Conservation (phyloP, 768 basidiomycete species). For the Lactarius quietus region DNA sequence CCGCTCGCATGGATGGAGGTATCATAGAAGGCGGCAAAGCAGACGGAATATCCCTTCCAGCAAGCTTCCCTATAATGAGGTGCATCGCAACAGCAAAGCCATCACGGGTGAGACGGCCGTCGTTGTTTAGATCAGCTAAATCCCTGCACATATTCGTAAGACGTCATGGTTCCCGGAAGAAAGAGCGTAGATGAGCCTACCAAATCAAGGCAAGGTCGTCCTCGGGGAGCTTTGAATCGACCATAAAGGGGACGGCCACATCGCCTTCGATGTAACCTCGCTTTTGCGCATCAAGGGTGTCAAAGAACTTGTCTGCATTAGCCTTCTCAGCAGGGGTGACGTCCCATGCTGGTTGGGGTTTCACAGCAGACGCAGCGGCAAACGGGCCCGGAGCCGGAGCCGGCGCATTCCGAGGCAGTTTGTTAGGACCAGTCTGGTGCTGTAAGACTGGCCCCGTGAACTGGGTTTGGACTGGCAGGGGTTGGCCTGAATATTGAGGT, state of each 20-base stretch:
- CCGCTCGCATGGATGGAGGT: constrained; percentile 73
- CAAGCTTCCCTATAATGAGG: constrained; percentile 82
- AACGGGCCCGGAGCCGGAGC: constrained; percentile 29
- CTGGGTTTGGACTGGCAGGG: constrained; percentile 26
- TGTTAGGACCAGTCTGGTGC: constrained; percentile 26
- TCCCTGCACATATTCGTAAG: constrained; percentile 56
- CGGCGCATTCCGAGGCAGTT: constrained; percentile 30
- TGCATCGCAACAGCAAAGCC: constrained; percentile 96
- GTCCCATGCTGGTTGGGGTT: constrained; percentile 60
- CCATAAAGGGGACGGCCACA: constrained; percentile 92
- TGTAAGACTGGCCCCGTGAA: constrained; percentile 15
- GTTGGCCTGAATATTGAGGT: constrained; percentile 66
- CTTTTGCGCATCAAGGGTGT: constrained; percentile 69
- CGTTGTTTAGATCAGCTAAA: constrained; percentile 82
- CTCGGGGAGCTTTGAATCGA: constrained; percentile 81
- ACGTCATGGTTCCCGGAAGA: neutral
- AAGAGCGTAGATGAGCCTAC: constrained; percentile 46
- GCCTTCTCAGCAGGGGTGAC: constrained; percentile 79
- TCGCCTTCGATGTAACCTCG: constrained; percentile 88
- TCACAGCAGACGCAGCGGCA: constrained; percentile 21
- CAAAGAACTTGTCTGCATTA: constrained; percentile 73
- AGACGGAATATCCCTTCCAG: constrained; percentile 71
- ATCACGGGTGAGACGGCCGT: constrained; percentile 82
- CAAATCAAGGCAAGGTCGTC: constrained; percentile 87
- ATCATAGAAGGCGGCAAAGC: constrained; percentile 69